phyloP scores from a whole-genome alignment of 2,329 filamentous ascomycete species.

The Colletotrichum orbiculare region DNA sequence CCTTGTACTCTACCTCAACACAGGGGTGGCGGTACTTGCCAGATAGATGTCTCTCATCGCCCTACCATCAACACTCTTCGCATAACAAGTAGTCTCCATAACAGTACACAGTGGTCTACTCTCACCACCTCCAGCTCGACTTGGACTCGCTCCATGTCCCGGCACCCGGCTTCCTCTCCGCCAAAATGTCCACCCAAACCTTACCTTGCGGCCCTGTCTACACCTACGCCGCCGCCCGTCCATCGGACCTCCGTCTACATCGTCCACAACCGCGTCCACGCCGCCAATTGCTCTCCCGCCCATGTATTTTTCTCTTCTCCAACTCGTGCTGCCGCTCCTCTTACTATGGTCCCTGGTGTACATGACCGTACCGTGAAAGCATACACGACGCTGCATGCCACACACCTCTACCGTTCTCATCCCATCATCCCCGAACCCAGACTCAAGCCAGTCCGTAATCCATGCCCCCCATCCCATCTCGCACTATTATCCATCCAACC shows the following conservation, averaged over 20 bases:
- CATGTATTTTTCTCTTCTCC: conserved; percentile 9
- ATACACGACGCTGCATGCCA: background rate
- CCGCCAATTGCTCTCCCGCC: background rate
- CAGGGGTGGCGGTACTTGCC: background rate
- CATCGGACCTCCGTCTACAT: conserved; percentile 36
- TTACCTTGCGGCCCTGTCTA: no score
- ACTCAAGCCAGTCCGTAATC: background rate
- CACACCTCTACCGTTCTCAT: conserved; percentile 24
- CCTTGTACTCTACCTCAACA: background rate
- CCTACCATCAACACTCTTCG: no score
- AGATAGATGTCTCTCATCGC: background rate
- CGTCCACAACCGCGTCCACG: conserved; percentile 6
- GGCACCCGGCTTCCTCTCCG: conserved; percentile 25
- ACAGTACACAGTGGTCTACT: no score
- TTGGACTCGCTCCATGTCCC: conserved; percentile 1
- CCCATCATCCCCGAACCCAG: conserved; percentile 28
- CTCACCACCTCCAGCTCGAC: no score
- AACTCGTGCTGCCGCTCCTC: background rate
- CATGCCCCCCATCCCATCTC: conserved; percentile 20
- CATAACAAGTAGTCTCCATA: no score
- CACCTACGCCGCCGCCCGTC: conserved; percentile 6
- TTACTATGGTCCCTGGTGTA: background rate
- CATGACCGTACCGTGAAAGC: background rate
- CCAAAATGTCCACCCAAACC: background rate
- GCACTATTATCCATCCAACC: conserved; percentile 1